Evolutionary conservation across 2,329 filamentous ascomycete genomes (phyloP).

Genomic region (Mariannaea elegans): DNA sequence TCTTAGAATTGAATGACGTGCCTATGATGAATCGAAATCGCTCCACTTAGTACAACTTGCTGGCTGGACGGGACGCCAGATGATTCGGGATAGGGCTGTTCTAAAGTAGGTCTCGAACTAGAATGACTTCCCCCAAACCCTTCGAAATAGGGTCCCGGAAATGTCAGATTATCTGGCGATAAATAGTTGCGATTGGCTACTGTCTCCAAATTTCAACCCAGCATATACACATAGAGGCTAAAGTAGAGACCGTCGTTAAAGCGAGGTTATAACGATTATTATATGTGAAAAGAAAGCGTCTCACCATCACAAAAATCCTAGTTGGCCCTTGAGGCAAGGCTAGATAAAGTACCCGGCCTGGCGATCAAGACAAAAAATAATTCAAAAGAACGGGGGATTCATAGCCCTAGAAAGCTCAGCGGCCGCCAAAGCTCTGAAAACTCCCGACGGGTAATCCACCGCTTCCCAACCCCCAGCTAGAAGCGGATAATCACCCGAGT

Average conservation of each 20-base stretch:
- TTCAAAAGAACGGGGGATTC: no score
- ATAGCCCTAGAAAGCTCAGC: not conserved
- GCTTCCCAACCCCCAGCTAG: constrained; percentile 8
- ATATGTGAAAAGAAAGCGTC: no score
- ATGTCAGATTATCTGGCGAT: not conserved
- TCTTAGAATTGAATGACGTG: constrained; percentile 21
- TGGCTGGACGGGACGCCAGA: not conserved
- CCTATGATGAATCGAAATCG: constrained; percentile 7
- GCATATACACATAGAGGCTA: not conserved
- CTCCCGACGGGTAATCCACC: constrained; percentile 10
- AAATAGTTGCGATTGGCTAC: not conserved
- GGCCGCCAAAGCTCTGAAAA: not conserved
- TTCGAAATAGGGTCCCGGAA: not conserved
- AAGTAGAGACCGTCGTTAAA: constrained; percentile 5
- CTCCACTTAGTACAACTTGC: not conserved
- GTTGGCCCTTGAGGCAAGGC: not conserved
- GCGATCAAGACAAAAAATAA: no score
- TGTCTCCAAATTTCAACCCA: not conserved
- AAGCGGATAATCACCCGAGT: constrained; percentile 10
- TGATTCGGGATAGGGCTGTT: not conserved
- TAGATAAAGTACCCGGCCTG: no score
- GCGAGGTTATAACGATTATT: constrained; percentile 5
- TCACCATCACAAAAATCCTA: no score
- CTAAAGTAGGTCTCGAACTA: not conserved
- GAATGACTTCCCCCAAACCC: no score